These are phyloP conservation scores for Pyricularia sp. DNA, from an alignment of 2,329 filamentous ascomycete genomes.

Conservation along the genomic window DNA sequence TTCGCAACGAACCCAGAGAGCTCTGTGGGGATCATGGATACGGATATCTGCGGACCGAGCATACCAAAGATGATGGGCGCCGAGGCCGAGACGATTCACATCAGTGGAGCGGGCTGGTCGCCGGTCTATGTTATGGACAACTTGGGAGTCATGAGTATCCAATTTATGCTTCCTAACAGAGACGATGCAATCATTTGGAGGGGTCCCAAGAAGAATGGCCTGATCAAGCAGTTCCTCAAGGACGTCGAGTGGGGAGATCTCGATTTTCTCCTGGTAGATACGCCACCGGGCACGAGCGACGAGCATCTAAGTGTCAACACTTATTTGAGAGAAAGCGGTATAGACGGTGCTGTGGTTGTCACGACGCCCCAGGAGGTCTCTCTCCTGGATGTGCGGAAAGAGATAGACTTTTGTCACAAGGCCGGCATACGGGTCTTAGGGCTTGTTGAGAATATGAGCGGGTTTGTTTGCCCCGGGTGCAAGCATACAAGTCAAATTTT, in stretches of 20 bases:
- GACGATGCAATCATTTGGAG: conserved; percentile 97
- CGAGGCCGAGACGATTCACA: conserved; percentile 83
- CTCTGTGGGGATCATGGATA: conserved; percentile 91
- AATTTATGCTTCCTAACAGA: conserved; percentile 90
- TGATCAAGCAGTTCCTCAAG: conserved; percentile 96
- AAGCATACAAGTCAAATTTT: conserved; percentile 77
- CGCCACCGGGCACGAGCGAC: conserved; percentile 86
- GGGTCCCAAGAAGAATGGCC: conserved; percentile 93
- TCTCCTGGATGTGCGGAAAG: conserved; percentile 85
- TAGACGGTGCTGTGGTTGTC: conserved; percentile 85
- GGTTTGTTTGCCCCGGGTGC: conserved; percentile 91
- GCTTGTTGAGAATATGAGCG: conserved; percentile 94
- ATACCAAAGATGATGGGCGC: conserved; percentile 99
- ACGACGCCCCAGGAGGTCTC: conserved; percentile 93
- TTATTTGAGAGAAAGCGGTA: conserved; percentile 78
- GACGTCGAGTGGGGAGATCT: conserved; percentile 96
- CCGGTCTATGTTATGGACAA: conserved; percentile 95
- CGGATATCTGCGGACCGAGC: conserved; percentile 89
- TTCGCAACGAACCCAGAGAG: conserved; percentile 70
- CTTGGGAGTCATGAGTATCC: conserved; percentile 88
- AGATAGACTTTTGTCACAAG: conserved; percentile 95
- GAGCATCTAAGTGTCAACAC: conserved; percentile 92
- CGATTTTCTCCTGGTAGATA: conserved; percentile 88
- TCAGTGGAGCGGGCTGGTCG: conserved; percentile 79
- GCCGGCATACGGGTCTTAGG: conserved; percentile 81